Base-by-base conservation (phyloP, 2,329 filamentous ascomycete genomes). In the Penicillium glabrum region DNA sequence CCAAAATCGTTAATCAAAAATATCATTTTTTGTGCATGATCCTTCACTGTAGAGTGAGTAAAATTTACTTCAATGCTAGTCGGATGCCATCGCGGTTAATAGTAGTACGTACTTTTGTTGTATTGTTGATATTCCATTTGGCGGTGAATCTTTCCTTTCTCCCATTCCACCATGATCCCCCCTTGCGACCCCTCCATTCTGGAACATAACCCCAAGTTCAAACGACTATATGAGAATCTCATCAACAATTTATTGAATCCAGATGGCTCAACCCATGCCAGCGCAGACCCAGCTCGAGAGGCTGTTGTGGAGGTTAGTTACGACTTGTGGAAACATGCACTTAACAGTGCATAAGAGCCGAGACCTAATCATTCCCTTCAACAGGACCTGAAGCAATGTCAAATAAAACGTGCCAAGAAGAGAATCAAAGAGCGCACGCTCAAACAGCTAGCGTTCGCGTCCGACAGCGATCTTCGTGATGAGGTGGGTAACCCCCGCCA, bases 151-250 rank as follows among this genome's bases (percentile, higher is more conserved):
- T 59, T 43, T 43, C 57, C 55, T 58, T 45, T 50, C 47, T 19
- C 33, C 47, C 56, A 54, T 54, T 53, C 54, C 61, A 67, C 52
- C 48, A 79, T 79, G 77, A 73, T 79, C 10, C 76, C 76, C 37
- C 74, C 75, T 46, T 75, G 74, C 45, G 72, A 77, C 41, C 71
- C 71, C 5, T 62, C 66, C 24, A 71, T 77, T 51, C 68, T 79
- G 23, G 68, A 72, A 27, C 67, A 68, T 7, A 78, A 79, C 51
- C 74, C 76, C 8, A 69, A 74, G 49, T 79, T 79, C 50, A 75
- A 77, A 58, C 69, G 67, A 44, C 61, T 79, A 9, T 75, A 79
- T 59, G 69, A 75, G 44, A 68, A 75, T 39, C 47, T 79, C 2
- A 77, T 74, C 2, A 69, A 62, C 1, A 64, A 68, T 9, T 44